These are phyloP conservation scores for Pelargonium fulgidum DNA, from an alignment of 441 rosid genomes.

Conservation along the genomic window DNA sequence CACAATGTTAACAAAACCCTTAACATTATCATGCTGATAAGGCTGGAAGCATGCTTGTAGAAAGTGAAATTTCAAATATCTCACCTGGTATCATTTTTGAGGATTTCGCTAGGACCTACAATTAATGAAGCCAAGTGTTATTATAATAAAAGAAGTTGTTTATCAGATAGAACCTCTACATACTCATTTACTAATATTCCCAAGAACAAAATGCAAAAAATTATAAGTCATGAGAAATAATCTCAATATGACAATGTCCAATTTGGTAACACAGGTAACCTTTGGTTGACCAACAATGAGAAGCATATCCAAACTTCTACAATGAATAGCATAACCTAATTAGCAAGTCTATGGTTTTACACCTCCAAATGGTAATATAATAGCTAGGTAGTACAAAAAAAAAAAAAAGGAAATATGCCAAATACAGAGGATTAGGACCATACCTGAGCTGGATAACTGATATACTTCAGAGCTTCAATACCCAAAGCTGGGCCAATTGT, in stretches of 20 bases:
- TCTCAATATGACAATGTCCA: not conserved
- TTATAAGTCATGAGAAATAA: not conserved
- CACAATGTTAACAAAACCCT: not conserved
- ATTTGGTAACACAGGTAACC: not conserved
- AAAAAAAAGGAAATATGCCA: not conserved
- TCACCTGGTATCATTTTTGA: slow-evolving; percentile 96
- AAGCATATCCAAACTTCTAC: too few relatives aligned
- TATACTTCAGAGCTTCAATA: slow-evolving; percentile 88
- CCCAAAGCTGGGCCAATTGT: slow-evolving; percentile 98
- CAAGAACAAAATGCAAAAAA: not conserved
- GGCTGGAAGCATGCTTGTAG: not conserved
- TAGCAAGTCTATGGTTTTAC: not conserved
- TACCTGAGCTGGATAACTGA: slow-evolving; percentile 96
- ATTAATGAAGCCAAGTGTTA: not conserved
- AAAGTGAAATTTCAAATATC: slow-evolving; percentile 10
- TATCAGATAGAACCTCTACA: not conserved
- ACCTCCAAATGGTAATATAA: not conserved
- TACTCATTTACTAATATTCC: not conserved
- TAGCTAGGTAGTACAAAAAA: not conserved
- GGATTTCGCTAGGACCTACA: slow-evolving; percentile 86
- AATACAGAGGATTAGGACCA: slow-evolving; percentile 10
- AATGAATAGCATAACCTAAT: not conserved
- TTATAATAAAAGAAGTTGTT: not conserved
- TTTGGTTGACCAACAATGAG: not conserved
- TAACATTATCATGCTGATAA: not conserved